Conservation (phyloP, 2,329 filamentous ascomycete genomes). For the Beauveria varroae region DNA sequence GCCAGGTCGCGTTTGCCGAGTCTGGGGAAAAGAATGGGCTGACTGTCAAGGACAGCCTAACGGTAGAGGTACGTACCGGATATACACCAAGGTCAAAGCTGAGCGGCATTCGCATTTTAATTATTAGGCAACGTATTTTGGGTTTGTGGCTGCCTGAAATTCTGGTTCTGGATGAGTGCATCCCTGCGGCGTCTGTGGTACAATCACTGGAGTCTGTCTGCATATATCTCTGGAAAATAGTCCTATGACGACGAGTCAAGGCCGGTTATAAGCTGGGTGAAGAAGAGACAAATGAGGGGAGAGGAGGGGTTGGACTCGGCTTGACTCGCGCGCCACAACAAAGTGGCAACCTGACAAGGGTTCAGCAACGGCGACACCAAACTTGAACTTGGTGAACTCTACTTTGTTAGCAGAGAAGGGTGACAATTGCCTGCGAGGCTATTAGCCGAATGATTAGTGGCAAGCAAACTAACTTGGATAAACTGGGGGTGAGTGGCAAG, state of each 20-base stretch:
- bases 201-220: too few species aligned
- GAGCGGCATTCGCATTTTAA: too few species aligned
- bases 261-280: neutral
- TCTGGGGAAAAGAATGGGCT: conserved; percentile 7
- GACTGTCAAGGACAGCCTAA: neutral
- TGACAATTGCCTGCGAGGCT: neutral
- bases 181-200: too few species aligned
- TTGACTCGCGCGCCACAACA: neutral
- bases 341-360: neutral
- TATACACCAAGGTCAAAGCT: neutral
- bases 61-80: neutral
- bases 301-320: neutral
- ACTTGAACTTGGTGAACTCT: too few species aligned
- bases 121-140: neutral
- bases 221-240: too few species aligned
- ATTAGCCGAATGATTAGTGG: conserved; percentile 1
- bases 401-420: neutral
- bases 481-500: neutral
- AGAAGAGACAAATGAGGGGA: neutral
- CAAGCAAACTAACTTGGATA: neutral
- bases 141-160: neutral
- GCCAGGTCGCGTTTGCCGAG: neutral
- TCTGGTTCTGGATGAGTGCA: too few species aligned
- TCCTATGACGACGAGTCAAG: too few species aligned
- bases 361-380: too few species aligned